Conservation (phyloP, 371 early-diverging fungal genomes). For the Sanchytrium tribonematis region DNA sequence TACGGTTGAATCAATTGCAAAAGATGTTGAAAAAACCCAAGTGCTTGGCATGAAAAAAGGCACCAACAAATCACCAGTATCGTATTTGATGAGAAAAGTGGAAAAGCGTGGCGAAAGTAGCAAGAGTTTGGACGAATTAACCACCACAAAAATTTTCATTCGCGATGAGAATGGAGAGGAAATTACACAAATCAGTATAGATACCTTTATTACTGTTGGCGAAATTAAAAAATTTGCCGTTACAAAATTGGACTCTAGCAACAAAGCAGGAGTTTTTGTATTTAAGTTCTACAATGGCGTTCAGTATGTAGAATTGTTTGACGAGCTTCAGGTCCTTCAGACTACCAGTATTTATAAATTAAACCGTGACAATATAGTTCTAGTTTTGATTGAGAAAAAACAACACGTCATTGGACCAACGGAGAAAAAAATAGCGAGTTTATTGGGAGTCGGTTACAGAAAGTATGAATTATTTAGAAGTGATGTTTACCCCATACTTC, state of each 20-base stretch:
- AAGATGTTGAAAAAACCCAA: background rate
- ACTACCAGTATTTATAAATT: background rate
- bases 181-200: background rate
- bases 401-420: background rate
- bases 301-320: conserved; percentile 1
- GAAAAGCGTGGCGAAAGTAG: too few species aligned
- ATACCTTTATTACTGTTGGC: background rate
- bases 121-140: background rate
- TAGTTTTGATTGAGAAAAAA: background rate
- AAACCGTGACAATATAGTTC: background rate
- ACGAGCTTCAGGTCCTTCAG: background rate
- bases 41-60: background rate
- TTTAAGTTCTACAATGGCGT: background rate
- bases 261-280: background rate
- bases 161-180: background rate
- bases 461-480: conserved; percentile 3
- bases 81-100: too few species aligned
- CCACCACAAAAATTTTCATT: background rate
- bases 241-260: background rate
- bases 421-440: conserved; percentile 3
- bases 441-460: conserved; percentile 3
- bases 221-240: background rate
- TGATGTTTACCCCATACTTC: conserved; percentile 1
- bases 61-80: background rate
- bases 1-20: background rate